Evolutionary conservation across 2,329 filamentous ascomycete species (phyloP), one percentile per base, ranked within the genome.

Genomic region (Blumeriella jaapii): DNA sequence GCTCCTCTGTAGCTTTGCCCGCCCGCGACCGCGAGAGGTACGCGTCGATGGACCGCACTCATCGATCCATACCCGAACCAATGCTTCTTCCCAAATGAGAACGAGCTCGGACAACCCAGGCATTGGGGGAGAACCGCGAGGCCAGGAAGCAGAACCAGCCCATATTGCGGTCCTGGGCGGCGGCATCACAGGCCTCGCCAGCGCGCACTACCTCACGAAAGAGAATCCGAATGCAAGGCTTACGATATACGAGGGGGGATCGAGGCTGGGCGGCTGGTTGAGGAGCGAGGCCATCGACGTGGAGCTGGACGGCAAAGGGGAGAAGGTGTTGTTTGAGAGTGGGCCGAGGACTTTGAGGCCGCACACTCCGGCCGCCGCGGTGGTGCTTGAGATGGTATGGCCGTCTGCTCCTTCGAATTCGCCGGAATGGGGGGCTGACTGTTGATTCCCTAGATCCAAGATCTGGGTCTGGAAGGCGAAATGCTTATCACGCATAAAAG

Each of bases 241-340:
- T 51, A 91, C 82, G 0, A 55, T 98, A 7, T 94, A 85, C 58
- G 91, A 98, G 57, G 69, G 70, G 13, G 69, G 65, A 17, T 55
- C 70, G 14, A 67, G 74, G 13, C 57, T 89, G 1, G 91, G 91
- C 27, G 91, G 91, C 29, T 96, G 87, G 87, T 65, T 96, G 25
- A 63, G 75, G 44, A 85, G 81, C 2, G 69, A 78, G 46, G 62
- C 61, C 32, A 65, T 82, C 9, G 57, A 71, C 1, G 70, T 81
- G 10, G 55, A 60, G 4, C n/a, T n/a, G n/a, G n/a, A n/a, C n/a
- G n/a, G n/a, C n/a, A n/a, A n/a, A n/a, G 65, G 69, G 23, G 81
- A 74, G 11, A 65, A 68, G 3, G 70, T 94, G 20, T 59, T 82
- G 17, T 85, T 96, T 51, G 89, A 98, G 61, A 71, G 74, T 47